Evolutionary conservation across 2,329 filamentous ascomycete genomes (phyloP).

Genomic region (Clonostachys byssicola): DNA sequence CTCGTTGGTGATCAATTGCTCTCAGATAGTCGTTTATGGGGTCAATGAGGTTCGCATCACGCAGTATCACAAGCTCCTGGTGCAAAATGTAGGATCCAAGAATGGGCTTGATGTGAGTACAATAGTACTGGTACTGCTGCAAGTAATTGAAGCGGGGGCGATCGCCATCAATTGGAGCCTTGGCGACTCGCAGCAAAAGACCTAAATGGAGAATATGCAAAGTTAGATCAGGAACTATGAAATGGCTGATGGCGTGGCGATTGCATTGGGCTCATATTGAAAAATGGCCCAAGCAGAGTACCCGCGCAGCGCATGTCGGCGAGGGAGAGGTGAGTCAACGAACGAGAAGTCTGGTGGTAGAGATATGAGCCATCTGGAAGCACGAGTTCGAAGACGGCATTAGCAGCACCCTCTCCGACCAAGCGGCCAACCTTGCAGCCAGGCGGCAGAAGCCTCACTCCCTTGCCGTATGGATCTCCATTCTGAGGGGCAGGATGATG

Average conservation of each 20-base stretch:
- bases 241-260: not conserved
- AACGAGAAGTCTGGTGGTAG: slow-evolving; percentile 10
- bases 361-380: slow-evolving; percentile 20
- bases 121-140: slow-evolving; percentile 28
- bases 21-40: slow-evolving; percentile 50
- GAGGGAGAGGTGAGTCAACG: slow-evolving; percentile 2
- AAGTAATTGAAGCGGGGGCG: slow-evolving; percentile 28
- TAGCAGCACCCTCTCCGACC: slow-evolving; percentile 69
- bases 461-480: slow-evolving; percentile 3
- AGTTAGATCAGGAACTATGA: not conserved
- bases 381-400: slow-evolving; percentile 65
- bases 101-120: slow-evolving; percentile 23
- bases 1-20: slow-evolving; percentile 37
- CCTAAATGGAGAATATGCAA: slow-evolving; percentile 10
- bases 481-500: slow-evolving; percentile 11
- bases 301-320: not conserved
- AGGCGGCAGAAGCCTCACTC: slow-evolving; percentile 23
- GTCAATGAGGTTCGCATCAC: slow-evolving; percentile 26
- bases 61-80: slow-evolving; percentile 30
- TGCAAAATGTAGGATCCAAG: slow-evolving; percentile 25
- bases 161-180: slow-evolving; percentile 20
- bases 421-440: slow-evolving; percentile 30
- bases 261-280: no score
- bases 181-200: slow-evolving; percentile 31
- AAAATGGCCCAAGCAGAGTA: no score